Evolutionary conservation across 225 moss, liverwort and hornwort species (phyloP).

Genomic region (Asterella californica): DNA sequence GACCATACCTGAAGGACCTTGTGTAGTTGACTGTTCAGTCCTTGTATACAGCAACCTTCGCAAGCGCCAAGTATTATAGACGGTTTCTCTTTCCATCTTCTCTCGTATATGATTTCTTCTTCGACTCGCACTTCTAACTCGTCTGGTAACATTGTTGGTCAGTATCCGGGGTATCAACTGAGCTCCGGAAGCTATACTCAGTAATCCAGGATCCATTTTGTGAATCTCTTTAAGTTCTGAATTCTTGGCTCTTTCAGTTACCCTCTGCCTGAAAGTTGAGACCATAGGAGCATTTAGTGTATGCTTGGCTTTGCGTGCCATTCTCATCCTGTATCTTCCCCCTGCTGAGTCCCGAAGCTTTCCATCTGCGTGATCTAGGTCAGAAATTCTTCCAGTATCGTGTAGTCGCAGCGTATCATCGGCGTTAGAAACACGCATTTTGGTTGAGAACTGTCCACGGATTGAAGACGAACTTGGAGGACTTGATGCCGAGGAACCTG

Average conservation of each 20-base stretch:
- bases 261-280: background rate
- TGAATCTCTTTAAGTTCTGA: background rate
- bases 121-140: conserved; percentile 36
- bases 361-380: background rate
- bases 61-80: conserved; percentile 40
- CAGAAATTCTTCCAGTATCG: background rate
- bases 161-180: background rate
- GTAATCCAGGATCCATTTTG: background rate
- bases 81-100: conserved; percentile 52
- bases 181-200: conserved; percentile 7
- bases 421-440: background rate
- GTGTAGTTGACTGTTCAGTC: conserved; percentile 27
- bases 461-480: background rate
- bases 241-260: background rate
- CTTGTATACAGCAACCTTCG: conserved; percentile 27
- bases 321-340: background rate
- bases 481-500: too few relatives aligned
- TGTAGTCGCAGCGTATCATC: background rate
- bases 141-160: conserved; percentile 12
- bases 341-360: background rate
- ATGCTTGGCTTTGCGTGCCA: background rate
- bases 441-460: background rate
- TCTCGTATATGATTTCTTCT: conserved; percentile 57
- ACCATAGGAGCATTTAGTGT: background rate
- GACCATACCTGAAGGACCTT: conserved; percentile 30